A percentile compares a stretch with the other conserved stretches of the same genome.
Evolutionary conservation across 169 alveolate genomes (phyloP).

Genomic region (Plasmodium ovale): DNA sequence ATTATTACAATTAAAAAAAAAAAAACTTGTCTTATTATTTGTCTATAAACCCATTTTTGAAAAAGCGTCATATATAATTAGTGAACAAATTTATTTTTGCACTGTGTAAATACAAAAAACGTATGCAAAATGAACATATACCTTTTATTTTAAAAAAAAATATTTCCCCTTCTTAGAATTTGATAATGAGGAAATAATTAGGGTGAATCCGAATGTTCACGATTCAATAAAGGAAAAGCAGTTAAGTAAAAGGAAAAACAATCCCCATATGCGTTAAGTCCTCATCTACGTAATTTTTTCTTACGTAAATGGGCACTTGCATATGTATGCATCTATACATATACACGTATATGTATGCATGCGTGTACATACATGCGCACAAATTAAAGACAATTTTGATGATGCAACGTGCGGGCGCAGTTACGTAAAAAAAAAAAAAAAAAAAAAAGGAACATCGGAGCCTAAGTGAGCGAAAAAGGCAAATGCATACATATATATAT

Average conservation of each 20-base stretch:
- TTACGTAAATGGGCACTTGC: no score
- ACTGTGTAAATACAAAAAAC: no score
- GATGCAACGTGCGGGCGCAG: neutral
- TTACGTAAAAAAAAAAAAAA: neutral
- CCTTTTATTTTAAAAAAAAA: slow-evolving; percentile 12
- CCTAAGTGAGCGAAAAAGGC: neutral
- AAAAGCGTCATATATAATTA: neutral
- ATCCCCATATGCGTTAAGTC: no score
- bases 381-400: neutral
- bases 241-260: slow-evolving; percentile 31
- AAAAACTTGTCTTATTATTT: no score
- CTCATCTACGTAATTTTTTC: neutral
- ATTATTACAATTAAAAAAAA: no score
- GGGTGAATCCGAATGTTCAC: slow-evolving; percentile 19
- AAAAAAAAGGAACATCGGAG: neutral
- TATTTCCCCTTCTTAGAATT: slow-evolving; percentile 20
- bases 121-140: neutral
- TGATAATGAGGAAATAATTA: slow-evolving; percentile 4
- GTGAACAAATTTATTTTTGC: no score
- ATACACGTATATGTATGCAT: neutral
- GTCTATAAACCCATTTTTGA: no score
- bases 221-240: slow-evolving; percentile 43
- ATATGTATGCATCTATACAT: no score
- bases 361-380: no score
- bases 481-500: neutral